Evolutionary conservation across 345 rosid genomes (phyloP).

Genomic region (Moricandia arvensis): DNA sequence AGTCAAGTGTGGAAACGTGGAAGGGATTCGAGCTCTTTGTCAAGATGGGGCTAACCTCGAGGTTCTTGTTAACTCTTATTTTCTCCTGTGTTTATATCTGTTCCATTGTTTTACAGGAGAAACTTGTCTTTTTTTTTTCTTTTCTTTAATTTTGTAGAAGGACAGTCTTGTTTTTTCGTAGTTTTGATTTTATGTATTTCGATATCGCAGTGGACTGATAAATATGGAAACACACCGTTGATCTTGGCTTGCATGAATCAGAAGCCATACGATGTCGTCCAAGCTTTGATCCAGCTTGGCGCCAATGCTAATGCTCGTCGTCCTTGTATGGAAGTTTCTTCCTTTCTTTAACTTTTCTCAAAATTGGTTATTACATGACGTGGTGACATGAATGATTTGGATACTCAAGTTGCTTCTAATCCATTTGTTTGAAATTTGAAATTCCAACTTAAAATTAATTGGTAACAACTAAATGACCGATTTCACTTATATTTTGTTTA

Average conservation of each 20-base stretch:
- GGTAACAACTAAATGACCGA: too few species aligned
- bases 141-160: too few species aligned
- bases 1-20: constrained; percentile 66
- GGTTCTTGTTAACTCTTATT: constrained; percentile 32
- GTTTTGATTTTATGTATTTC: not conserved
- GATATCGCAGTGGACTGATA: constrained; percentile 71
- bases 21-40: constrained; percentile 77
- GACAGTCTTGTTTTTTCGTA: too few species aligned
- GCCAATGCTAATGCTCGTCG: constrained; percentile 83
- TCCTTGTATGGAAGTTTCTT: constrained; percentile 46
- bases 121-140: too few species aligned
- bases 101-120: too few species aligned
- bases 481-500: too few species aligned
- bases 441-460: not conserved
- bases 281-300: constrained; percentile 79
- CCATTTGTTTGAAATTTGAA: constrained; percentile 2
- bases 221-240: constrained; percentile 89
- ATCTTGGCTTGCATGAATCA: constrained; percentile 72
- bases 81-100: too few species aligned
- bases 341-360: not conserved
- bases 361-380: not conserved
- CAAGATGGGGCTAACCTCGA: constrained; percentile 87
- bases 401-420: not conserved
- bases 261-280: constrained; percentile 58
- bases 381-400: not conserved